phyloP scores from a whole-genome alignment of 345 rosid genomes.

The Pugionium cornutum region DNA sequence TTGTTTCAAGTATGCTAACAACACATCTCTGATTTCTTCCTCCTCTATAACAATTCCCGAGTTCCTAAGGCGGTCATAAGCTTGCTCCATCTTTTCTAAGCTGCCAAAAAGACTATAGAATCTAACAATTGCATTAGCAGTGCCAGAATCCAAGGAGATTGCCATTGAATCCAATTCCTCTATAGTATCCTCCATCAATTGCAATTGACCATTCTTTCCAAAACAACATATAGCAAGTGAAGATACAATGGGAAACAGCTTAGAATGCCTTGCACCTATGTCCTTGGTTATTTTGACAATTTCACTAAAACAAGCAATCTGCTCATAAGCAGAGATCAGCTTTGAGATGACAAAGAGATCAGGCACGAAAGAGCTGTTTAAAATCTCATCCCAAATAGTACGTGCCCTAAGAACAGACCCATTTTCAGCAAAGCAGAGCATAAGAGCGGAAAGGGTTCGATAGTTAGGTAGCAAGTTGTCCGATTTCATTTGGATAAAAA shows the following conservation, averaged over 20 bases:
- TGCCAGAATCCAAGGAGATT: constrained; percentile 47
- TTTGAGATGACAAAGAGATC: constrained; percentile 44
- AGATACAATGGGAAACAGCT: constrained; percentile 42
- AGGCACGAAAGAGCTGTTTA: constrained; percentile 49
- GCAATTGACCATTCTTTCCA: constrained; percentile 61
- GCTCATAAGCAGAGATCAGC: constrained; percentile 53
- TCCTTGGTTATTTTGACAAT: constrained; percentile 48
- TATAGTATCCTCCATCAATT: constrained; percentile 59
- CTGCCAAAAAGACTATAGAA: constrained; percentile 57
- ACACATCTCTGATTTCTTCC: constrained; percentile 61
- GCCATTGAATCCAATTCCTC: constrained; percentile 50
- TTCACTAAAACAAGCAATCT: constrained; percentile 46
- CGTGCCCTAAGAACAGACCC: constrained; percentile 51
- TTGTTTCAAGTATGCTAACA: constrained; percentile 50
- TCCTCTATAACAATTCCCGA: constrained; percentile 53
- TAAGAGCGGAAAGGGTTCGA: constrained; percentile 48
- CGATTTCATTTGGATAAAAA: constrained; percentile 49
- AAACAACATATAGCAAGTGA: constrained; percentile 61
- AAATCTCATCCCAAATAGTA: constrained; percentile 53
- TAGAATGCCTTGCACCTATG: constrained; percentile 40
- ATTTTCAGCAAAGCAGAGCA: constrained; percentile 53
- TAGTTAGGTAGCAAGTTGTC: constrained; percentile 40
- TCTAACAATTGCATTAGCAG: constrained; percentile 53
- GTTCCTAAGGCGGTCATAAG: constrained; percentile 57
- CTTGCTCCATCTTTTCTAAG: constrained; percentile 62